phyloP scores from a whole-genome alignment of 148 eudicot genomes.

The Euryodendron excelsum region DNA sequence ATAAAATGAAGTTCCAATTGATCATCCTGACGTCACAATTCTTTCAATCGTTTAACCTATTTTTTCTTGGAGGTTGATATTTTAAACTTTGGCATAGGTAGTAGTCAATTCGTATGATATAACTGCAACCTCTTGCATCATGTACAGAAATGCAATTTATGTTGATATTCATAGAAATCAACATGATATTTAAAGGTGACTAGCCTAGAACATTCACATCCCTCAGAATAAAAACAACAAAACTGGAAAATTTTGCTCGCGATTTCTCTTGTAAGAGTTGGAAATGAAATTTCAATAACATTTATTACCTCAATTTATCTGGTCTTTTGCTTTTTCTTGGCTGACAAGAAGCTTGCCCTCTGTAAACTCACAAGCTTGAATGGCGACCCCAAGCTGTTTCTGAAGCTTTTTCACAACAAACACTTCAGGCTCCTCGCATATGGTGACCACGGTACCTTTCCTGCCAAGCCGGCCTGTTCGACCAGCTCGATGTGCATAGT shows the following conservation, averaged over 20 bases:
- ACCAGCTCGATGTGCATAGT: constrained; percentile 96
- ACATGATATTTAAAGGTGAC: background rate
- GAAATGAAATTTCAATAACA: background rate
- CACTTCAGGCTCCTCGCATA: constrained; percentile 77
- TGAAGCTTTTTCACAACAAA: constrained; percentile 86
- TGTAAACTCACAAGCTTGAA: constrained; percentile 68
- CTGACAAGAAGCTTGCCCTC: constrained; percentile 66
- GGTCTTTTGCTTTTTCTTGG: constrained; percentile 35
- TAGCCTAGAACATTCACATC: background rate
- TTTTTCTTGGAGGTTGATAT: background rate
- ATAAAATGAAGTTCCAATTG: too few relatives aligned
- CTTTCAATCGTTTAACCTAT: background rate
- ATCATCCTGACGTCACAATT: too few relatives aligned
- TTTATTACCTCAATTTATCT: constrained; percentile 2
- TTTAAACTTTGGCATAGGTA: background rate
- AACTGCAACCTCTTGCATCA: background rate
- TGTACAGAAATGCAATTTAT: background rate
- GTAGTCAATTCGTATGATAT: background rate
- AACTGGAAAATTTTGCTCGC: background rate
- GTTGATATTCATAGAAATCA: background rate
- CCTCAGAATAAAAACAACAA: background rate
- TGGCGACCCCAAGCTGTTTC: constrained; percentile 73
- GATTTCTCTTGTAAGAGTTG: background rate
- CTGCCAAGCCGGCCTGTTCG: constrained; percentile 94
- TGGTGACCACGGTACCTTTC: constrained; percentile 69